These are phyloP conservation scores for Candida tallmaniae DNA, from an alignment of 805 yeast species.

Conservation along the genomic window DNA sequence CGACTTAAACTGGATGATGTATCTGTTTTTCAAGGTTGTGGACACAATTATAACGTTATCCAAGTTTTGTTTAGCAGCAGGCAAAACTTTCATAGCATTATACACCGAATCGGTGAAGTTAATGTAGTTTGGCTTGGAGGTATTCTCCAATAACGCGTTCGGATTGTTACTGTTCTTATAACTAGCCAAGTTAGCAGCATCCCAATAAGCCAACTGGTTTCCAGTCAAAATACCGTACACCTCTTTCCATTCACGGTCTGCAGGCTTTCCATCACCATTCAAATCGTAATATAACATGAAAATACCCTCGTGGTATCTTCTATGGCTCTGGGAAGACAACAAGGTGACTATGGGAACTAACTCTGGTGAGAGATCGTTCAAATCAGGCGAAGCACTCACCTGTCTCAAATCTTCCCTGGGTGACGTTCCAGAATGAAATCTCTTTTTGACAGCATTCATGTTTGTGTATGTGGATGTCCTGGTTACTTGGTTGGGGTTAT, in stretches of 20 bases:
- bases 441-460: conserved; percentile 22
- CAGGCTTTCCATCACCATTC: conserved; percentile 81
- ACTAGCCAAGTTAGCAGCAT: conserved; percentile 60
- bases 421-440: conserved; percentile 19
- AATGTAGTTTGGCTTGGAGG: conserved; percentile 77
- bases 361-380: conserved; percentile 40
- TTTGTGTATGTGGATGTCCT: too few relatives aligned
- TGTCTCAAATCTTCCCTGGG: conserved; percentile 7
- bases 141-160: conserved; percentile 50
- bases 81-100: conserved; percentile 64
- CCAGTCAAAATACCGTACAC: conserved; percentile 91
- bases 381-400: conserved; percentile 6
- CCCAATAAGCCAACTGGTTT: conserved; percentile 90
- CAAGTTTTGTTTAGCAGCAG: conserved; percentile 58
- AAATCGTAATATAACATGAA: conserved; percentile 70
- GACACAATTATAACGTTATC: conserved; percentile 82
- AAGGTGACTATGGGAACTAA: conserved; percentile 69
- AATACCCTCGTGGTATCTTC: conserved; percentile 73
- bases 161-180: conserved; percentile 43
- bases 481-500: too few relatives aligned
- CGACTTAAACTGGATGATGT: conserved; percentile 71
- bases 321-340: conserved; percentile 66
- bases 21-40: conserved; percentile 88
- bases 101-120: conserved; percentile 88
- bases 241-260: conserved; percentile 83